phyloP scores from a whole-genome alignment of 495 filamentous ascomycete species.

The Emericellopsis terricola region DNA sequence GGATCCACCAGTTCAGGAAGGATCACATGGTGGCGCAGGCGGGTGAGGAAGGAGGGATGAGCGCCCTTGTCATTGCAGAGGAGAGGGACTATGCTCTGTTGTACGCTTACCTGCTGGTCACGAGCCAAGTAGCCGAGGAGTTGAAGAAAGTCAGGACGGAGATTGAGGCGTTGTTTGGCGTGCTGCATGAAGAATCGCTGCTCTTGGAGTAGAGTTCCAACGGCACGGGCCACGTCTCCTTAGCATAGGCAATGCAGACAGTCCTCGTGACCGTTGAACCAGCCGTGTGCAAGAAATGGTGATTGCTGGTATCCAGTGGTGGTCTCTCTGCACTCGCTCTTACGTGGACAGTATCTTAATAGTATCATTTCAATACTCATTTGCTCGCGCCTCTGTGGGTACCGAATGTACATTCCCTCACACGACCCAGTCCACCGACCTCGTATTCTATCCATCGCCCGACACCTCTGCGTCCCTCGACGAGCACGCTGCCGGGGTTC shows the following conservation, averaged over 20 bases:
- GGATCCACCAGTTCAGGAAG: slow-evolving; percentile 70
- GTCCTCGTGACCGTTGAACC: neutral
- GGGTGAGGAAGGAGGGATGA: slow-evolving; percentile 8
- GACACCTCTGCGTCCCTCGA: slow-evolving; percentile 37
- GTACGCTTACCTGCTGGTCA: slow-evolving; percentile 43
- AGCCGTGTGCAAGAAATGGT: neutral
- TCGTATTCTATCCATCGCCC: slow-evolving; percentile 81
- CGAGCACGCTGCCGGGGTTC: slow-evolving; percentile 70
- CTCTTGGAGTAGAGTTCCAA: slow-evolving; percentile 41
- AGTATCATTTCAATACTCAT: neutral
- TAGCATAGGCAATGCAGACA: no score
- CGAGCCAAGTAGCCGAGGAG: slow-evolving; percentile 49
- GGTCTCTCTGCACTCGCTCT: neutral
- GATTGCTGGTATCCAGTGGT: neutral
- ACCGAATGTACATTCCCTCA: slow-evolving; percentile 29
- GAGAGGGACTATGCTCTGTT: slow-evolving; percentile 35
- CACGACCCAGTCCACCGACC: slow-evolving; percentile 29
- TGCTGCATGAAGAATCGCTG: slow-evolving; percentile 54
- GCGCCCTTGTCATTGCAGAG: slow-evolving; percentile 11
- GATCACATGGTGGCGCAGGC: slow-evolving; percentile 28
- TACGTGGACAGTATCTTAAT: neutral
- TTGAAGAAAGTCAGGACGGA: slow-evolving; percentile 49
- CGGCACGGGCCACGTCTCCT: no score
- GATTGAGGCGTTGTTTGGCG: slow-evolving; percentile 57
- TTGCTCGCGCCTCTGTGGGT: neutral